A percentile compares a stretch with the other conserved stretches of the same genome.
Evolutionary conservation across 1,284 basidiomycete genomes (phyloP).

Genomic region (Neonothopanus nambi): DNA sequence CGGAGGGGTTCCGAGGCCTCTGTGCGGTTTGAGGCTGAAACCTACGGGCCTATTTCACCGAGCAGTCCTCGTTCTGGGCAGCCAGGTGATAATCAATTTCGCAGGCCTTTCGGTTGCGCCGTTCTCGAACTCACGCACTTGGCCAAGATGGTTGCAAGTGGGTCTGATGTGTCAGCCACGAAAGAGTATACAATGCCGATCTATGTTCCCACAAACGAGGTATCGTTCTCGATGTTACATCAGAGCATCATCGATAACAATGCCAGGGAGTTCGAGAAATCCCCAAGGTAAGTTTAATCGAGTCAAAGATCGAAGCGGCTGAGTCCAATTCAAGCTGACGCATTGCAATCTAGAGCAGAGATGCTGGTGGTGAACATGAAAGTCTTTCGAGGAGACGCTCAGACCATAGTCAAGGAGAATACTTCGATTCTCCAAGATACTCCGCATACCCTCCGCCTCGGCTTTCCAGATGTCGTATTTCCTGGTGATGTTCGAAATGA

Average conservation of each 20-base stretch:
- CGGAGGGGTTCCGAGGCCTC: conserved; percentile 57
- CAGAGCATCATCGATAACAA: conserved; percentile 90
- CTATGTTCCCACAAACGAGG: conserved; percentile 82
- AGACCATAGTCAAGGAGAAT: conserved; percentile 80
- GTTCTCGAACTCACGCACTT: conserved; percentile 85
- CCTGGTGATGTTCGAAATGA: conserved; percentile 93
- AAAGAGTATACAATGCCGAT: conserved; percentile 89
- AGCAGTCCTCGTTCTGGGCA: conserved; percentile 8
- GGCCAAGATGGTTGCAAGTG: conserved; percentile 64
- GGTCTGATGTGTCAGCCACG: conserved; percentile 57
- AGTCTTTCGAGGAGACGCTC: conserved; percentile 81
- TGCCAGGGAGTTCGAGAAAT: conserved; percentile 82
- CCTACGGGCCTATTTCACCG: conserved; percentile 13
- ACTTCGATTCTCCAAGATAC: conserved; percentile 84
- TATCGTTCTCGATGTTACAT: conserved; percentile 89
- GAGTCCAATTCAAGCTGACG: conserved; percentile 6
- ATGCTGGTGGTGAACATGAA: conserved; percentile 88
- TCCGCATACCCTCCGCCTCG: conserved; percentile 85
- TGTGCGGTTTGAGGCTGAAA: conserved; percentile 27
- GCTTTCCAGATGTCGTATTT: conserved; percentile 96
- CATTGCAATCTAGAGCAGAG: conserved; percentile 63
- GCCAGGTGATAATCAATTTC: conserved; percentile 51
- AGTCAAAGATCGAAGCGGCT: conserved; percentile 1
- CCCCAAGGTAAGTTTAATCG: conserved; percentile 61
- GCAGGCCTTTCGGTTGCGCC: conserved; percentile 93